phyloP scores from a whole-genome alignment of 148 eudicot species.

The Suaeda aralocaspica region DNA sequence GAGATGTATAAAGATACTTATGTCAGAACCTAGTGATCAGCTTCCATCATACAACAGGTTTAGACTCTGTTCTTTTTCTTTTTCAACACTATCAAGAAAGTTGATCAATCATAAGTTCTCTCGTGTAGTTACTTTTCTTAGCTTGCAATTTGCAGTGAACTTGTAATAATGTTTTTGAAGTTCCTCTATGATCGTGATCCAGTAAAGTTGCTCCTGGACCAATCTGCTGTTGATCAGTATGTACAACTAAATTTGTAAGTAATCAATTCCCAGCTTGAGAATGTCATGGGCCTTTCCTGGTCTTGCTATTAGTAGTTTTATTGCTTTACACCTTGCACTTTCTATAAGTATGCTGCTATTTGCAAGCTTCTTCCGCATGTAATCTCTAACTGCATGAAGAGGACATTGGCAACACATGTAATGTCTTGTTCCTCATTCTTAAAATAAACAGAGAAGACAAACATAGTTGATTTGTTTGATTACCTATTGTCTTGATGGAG shows the following conservation, averaged over 20 bases:
- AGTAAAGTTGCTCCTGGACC: constrained; percentile 65
- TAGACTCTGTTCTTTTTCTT: constrained; percentile 2
- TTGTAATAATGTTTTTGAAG: constrained; percentile 81
- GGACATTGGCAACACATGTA: not conserved
- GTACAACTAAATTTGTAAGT: constrained; percentile 79
- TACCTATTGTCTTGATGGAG: no score
- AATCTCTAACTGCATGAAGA: not conserved
- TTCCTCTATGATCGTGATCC: constrained; percentile 93
- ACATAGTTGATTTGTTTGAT: no score
- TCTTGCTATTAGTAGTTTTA: not conserved
- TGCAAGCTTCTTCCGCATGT: not conserved
- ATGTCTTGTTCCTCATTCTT: not conserved
- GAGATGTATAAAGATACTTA: constrained; percentile 73
- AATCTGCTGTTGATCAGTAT: constrained; percentile 41
- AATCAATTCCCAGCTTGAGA: constrained; percentile 11
- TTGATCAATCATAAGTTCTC: not conserved
- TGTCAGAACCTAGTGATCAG: constrained; percentile 89
- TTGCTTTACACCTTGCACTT: not conserved
- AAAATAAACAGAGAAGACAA: no score
- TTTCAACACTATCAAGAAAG: constrained; percentile 1
- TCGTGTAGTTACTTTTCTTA: constrained; percentile 15
- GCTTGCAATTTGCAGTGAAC: constrained; percentile 61
- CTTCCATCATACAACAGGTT: constrained; percentile 79
- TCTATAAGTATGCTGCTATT: not conserved
- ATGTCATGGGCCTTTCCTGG: not conserved